These are phyloP conservation scores for Golubevia pallescens DNA, from an alignment of 1,284 basidiomycete genomes.

Conservation along the genomic window DNA sequence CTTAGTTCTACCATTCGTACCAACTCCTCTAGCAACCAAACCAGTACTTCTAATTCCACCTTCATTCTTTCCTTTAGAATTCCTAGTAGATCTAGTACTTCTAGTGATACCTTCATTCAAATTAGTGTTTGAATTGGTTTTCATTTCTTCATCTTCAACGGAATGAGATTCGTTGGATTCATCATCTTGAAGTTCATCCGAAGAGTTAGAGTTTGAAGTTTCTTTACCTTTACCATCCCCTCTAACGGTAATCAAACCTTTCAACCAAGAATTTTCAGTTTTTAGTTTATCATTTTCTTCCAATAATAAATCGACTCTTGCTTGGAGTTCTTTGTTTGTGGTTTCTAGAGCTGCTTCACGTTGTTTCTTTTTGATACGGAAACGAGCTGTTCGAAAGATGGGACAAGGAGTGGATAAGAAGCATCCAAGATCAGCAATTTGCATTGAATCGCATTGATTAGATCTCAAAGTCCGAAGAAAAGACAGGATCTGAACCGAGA, in stretches of 20 bases:
- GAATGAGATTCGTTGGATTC: too few species aligned
- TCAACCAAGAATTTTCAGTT: slow-evolving; percentile 92
- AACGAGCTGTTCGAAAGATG: slow-evolving; percentile 73
- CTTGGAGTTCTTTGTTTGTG: slow-evolving; percentile 87
- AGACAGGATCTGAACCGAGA: not conserved
- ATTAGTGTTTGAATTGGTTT: too few species aligned
- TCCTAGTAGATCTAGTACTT: too few species aligned
- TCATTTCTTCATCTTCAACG: too few species aligned
- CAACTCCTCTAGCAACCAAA: too few species aligned
- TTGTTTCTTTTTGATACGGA: slow-evolving; percentile 98
- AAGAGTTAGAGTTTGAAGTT: too few species aligned
- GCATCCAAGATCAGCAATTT: not conserved
- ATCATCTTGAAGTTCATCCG: too few species aligned
- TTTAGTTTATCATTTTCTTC: slow-evolving; percentile 87
- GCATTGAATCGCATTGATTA: slow-evolving; percentile 4
- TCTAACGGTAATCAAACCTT: slow-evolving; percentile 80
- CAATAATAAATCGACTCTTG: slow-evolving; percentile 80
- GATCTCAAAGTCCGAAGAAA: not conserved
- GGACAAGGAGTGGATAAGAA: not conserved
- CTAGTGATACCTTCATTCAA: too few species aligned
- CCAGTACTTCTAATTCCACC: too few species aligned
- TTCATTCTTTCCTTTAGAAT: too few species aligned
- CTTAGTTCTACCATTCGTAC: too few species aligned
- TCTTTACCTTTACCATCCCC: too few species aligned
- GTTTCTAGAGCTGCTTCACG: slow-evolving; percentile 89